These are phyloP conservation scores for Podospora comata DNA, from an alignment of 495 filamentous ascomycete genomes.

Conservation along the genomic window DNA sequence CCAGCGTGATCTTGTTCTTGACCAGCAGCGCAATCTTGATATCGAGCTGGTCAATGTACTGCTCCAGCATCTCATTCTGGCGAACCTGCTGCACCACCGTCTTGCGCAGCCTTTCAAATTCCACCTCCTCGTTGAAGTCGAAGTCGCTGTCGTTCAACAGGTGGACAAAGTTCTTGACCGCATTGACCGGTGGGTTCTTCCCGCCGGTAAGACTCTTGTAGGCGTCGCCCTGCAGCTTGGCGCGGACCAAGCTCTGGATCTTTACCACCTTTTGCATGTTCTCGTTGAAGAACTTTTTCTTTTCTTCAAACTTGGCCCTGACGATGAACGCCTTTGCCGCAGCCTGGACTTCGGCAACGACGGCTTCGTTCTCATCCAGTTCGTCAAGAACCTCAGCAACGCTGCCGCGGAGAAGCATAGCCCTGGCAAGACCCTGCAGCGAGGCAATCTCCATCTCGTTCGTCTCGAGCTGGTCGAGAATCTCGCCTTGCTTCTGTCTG, in stretches of 20 bases:
- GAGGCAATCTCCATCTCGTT: conserved; percentile 57
- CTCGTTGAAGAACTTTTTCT: conserved; percentile 81
- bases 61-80: conserved; percentile 94
- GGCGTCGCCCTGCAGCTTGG: conserved; percentile 90
- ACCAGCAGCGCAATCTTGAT: conserved; percentile 98
- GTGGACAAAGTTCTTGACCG: conserved; percentile 96
- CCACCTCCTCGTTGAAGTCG: conserved; percentile 97
- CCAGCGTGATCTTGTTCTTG: conserved; percentile 98
- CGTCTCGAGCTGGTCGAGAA: conserved; percentile 57
- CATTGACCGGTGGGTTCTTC: conserved; percentile 95
- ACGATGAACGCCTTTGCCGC: conserved; percentile 70
- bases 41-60: conserved; percentile 96
- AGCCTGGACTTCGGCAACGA: conserved; percentile 70
- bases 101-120: conserved; percentile 89
- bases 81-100: conserved; percentile 94
- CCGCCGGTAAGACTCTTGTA: conserved; percentile 94
- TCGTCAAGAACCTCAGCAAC: conserved; percentile 67
- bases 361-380: conserved; percentile 77
- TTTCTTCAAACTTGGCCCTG: conserved; percentile 71
- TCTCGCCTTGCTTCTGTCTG: conserved; percentile 48
- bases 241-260: conserved; percentile 93
- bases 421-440: conserved; percentile 72
- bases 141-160: conserved; percentile 97
- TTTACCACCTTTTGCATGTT: conserved; percentile 99
- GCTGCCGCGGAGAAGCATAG: conserved; percentile 70